These are phyloP conservation scores for Pholiota adiposa DNA, from an alignment of 1,284 basidiomycete genomes.

Conservation along the genomic window DNA sequence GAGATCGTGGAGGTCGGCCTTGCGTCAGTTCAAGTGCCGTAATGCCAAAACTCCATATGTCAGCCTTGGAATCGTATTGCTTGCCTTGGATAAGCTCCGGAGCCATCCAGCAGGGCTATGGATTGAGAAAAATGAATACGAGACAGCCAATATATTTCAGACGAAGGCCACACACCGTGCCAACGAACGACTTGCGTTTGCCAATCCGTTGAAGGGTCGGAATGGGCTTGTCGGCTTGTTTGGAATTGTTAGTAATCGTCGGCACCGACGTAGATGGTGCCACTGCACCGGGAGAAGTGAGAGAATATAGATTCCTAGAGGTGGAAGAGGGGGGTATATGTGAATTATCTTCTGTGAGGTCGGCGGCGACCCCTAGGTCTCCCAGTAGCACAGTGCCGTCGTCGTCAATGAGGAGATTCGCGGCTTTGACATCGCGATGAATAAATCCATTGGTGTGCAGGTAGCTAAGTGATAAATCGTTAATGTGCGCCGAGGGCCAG, in stretches of 20 bases:
- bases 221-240: slow-evolving; percentile 35
- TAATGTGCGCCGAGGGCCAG: background rate
- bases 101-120: slow-evolving; percentile 91
- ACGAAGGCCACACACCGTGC: slow-evolving; percentile 61
- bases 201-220: slow-evolving; percentile 49
- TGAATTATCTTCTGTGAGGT: slow-evolving; percentile 68
- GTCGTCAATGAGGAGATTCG: slow-evolving; percentile 86
- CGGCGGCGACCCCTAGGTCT: slow-evolving; percentile 87
- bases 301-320: slow-evolving; percentile 19
- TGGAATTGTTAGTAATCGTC: slow-evolving; percentile 18
- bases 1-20: slow-evolving; percentile 81
- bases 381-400: slow-evolving; percentile 89
- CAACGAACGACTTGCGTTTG: slow-evolving; percentile 87
- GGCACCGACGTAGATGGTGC: slow-evolving; percentile 17
- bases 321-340: slow-evolving; percentile 23
- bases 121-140: slow-evolving; percentile 5
- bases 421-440: slow-evolving; percentile 89
- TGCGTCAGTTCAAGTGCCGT: slow-evolving; percentile 86
- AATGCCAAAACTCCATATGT: slow-evolving; percentile 93
- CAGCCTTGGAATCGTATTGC: slow-evolving; percentile 84
- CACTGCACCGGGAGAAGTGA: slow-evolving; percentile 29
- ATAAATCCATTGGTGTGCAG: slow-evolving; percentile 90
- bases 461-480: slow-evolving; percentile 51
- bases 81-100: slow-evolving; percentile 87
- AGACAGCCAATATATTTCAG: slow-evolving; percentile 7